Conservation (phyloP, 2,329 filamentous ascomycete genomes). For the Calonectria naviculata region DNA sequence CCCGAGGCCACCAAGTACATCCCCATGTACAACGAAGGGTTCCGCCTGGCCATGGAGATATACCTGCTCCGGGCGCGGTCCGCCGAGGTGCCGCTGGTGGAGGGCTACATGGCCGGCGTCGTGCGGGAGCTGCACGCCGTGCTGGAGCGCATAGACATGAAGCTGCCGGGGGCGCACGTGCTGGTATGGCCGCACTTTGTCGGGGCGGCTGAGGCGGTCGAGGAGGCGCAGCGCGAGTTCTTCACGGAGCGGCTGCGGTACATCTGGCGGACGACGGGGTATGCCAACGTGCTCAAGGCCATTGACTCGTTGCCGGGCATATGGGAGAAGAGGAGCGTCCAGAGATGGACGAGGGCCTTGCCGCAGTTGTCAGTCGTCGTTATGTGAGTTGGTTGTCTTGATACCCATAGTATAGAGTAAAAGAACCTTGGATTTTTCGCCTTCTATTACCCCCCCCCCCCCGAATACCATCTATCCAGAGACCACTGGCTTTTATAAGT, state of each 20-base stretch:
- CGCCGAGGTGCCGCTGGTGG: conserved; percentile 1
- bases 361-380: conserved; percentile 23
- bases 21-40: conserved; percentile 20
- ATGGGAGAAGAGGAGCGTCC: conserved; percentile 16
- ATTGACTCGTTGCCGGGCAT: conserved; percentile 22
- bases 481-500: conserved; percentile 53
- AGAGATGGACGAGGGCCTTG: conserved; percentile 20
- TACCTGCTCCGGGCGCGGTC: conserved; percentile 16
- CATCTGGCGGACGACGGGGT: conserved; percentile 21
- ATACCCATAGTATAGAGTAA: background rate
- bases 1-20: conserved; percentile 8
- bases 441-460: background rate
- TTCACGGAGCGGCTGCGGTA: conserved; percentile 10
- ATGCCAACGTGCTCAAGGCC: conserved; percentile 20
- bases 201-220: conserved; percentile 19
- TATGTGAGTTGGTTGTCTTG: conserved; percentile 9
- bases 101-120: conserved; percentile 6
- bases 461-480: background rate
- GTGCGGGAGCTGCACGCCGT: conserved; percentile 1
- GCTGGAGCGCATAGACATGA: conserved; percentile 11
- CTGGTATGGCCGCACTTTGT: conserved; percentile 23
- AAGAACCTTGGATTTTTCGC: background rate
- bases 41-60: conserved; percentile 19
- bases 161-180: conserved; percentile 17
- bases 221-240: background rate